phyloP scores from a whole-genome alignment of 2,329 filamentous ascomycete species.

The Colletotrichum liriopes region DNA sequence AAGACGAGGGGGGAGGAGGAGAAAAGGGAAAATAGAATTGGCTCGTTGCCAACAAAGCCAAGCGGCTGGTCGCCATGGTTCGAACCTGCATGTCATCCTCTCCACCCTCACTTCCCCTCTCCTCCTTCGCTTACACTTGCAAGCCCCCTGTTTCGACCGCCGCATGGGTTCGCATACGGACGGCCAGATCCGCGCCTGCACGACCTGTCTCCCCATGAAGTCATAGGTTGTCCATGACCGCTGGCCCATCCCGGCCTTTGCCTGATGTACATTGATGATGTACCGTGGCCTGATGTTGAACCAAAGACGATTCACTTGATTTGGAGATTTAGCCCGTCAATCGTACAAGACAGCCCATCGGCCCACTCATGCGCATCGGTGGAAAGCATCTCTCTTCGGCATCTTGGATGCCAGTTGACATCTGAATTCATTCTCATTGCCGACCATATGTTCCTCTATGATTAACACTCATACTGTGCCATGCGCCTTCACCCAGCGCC shows the following conservation, averaged over 20 bases:
- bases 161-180: constrained; percentile 21
- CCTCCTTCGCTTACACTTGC: constrained; percentile 7
- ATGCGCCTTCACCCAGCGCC: constrained; percentile 30
- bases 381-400: neutral
- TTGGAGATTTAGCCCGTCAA: neutral
- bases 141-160: neutral
- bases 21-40: neutral
- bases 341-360: neutral
- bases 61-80: neutral
- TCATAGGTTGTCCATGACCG: constrained; percentile 1
- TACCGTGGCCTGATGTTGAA: neutral
- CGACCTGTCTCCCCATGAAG: constrained; percentile 14
- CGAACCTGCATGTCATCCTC: neutral
- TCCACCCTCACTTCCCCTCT: neutral
- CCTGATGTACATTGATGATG: neutral
- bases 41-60: neutral
- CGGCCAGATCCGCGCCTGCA: constrained; percentile 28
- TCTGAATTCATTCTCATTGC: constrained; percentile 6
- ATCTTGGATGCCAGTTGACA: neutral
- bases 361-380: neutral
- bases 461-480: constrained; percentile 27
- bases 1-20: neutral
- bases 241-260: neutral
- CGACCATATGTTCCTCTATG: constrained; percentile 17
- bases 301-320: too few species aligned